Evolutionary conservation across 139 green algal species (phyloP), one percentile per base, ranked within the genome.

Genomic region (Spirogloea muscicola): DNA sequence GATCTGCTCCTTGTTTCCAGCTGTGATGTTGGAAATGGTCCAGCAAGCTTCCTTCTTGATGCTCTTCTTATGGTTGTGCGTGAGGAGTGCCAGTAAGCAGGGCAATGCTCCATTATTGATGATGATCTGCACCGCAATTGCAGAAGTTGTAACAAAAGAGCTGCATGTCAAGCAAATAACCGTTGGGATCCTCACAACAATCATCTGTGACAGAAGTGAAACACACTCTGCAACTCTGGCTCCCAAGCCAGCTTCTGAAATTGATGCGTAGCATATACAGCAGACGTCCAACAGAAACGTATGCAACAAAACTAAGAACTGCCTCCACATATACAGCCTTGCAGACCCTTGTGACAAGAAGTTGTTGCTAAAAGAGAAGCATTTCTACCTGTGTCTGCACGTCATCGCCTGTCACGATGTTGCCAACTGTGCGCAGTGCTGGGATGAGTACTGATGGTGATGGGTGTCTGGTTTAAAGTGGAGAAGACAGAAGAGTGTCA

Each of bases 21-120:
- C 95, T 6, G 95, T 99, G 86, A 99, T 98, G 86, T 99, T 99
- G 70, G 89, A 96, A 46, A 99, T 94, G 25, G 95, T 99, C 95
- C 95, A 99, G 88, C 95, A 99, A 0, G 95, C 90, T 82, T 97
- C 94, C 87, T 99, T 99, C 87, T 98, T 98, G 85, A 99, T 99
- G 80, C 81, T 92, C 86, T 99, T 99, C 87, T 98, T 98, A 80
- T 96, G 88, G 68, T 89, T 92, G 41, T 84, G 89, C 10, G 76
- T 90, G n/a, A 98, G 82, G 73, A 99, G 87, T 65, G 91, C 85
- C 34, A 94, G 88, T 81, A 99, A 86, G 86, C 90, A 96, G n/a
- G 82, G 65, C 57, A 99, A 86, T 16, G 92, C 95, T n/a, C 87
- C 80, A 77, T 93, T 97, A 85, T 98, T 97, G 86, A 99, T 96